Conservation (phyloP, 2,329 filamentous ascomycete genomes). For the Torrubiellomyces zombiae region DNA sequence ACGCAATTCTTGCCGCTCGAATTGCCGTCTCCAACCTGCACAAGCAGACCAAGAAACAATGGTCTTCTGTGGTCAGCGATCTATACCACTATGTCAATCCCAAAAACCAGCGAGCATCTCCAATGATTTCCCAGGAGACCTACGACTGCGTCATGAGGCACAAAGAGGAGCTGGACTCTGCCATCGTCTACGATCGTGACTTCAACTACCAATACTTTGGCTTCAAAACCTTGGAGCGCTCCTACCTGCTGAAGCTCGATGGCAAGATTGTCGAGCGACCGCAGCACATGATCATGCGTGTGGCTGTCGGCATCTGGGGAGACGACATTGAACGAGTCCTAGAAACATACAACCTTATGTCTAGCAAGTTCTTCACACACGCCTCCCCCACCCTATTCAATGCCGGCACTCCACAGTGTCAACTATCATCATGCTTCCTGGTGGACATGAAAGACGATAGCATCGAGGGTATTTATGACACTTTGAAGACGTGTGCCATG, state of each 20-base stretch:
- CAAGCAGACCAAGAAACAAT: constrained; percentile 99
- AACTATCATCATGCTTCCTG: constrained; percentile 95
- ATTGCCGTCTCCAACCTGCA: constrained; percentile 98
- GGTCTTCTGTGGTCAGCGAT: constrained; percentile 86
- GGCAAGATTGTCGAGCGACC: constrained; percentile 94
- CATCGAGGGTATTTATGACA: constrained; percentile 98
- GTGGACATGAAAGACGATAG: constrained; percentile 99
- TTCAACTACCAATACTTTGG: constrained; percentile 99
- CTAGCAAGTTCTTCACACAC: constrained; percentile 95
- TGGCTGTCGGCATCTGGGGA: constrained; percentile 90
- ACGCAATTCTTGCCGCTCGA: constrained; percentile 92
- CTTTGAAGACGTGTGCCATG: constrained; percentile 97
- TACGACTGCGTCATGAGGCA: constrained; percentile 93
- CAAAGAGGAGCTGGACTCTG: constrained; percentile 92
- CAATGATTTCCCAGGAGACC: constrained; percentile 87
- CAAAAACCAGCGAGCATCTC: constrained; percentile 65
- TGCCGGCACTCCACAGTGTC: constrained; percentile 83
- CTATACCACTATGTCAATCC: constrained; percentile 94
- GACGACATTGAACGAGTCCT: constrained; percentile 87
- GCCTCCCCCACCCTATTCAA: constrained; percentile 97
- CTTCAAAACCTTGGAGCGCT: constrained; percentile 97
- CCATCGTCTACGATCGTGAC: constrained; percentile 96
- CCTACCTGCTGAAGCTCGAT: constrained; percentile 87
- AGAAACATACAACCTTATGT: constrained; percentile 99
- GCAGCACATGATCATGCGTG: constrained; percentile 99